These are phyloP conservation scores for Penicillium arizonense DNA, from an alignment of 495 filamentous ascomycete species.

Conservation along the genomic window DNA sequence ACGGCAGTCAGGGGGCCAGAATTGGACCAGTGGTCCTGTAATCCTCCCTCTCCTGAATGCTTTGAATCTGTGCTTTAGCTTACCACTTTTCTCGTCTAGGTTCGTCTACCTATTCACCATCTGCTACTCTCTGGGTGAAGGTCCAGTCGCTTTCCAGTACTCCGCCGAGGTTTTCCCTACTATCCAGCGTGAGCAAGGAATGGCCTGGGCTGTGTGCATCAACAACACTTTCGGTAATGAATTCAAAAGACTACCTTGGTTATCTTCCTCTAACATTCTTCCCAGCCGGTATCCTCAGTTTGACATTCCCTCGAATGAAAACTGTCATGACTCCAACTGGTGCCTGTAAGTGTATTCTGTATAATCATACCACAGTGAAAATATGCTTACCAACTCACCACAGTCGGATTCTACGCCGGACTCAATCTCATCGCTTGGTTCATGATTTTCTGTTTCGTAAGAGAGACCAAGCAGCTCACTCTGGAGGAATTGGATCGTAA, in stretches of 20 bases:
- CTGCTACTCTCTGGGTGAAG: constrained; percentile 47
- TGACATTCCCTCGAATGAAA: constrained; percentile 51
- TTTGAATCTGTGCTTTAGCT: not conserved
- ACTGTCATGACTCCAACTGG: constrained; percentile 47
- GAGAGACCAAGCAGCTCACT: constrained; percentile 48
- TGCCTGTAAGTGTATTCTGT: constrained; percentile 34
- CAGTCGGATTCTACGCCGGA: constrained; percentile 51
- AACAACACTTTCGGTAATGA: constrained; percentile 44
- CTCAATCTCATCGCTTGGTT: constrained; percentile 49
- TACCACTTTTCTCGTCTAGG: constrained; percentile 9
- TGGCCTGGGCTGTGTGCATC: constrained; percentile 46
- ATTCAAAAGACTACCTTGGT: not conserved
- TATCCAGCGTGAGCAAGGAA: constrained; percentile 45
- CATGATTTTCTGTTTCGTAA: constrained; percentile 50
- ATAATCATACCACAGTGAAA: not conserved
- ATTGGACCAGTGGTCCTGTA: constrained; percentile 32
- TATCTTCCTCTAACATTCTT: constrained; percentile 5
- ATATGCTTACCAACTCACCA: not conserved
- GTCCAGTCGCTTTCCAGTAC: constrained; percentile 52
- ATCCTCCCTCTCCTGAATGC: not conserved
- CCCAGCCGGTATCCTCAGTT: constrained; percentile 39
- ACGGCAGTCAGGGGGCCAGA: constrained; percentile 9
- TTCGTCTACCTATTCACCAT: constrained; percentile 45
- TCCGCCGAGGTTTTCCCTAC: constrained; percentile 52
- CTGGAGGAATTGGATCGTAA: constrained; percentile 39